Evolutionary conservation across 2,329 filamentous ascomycete genomes (phyloP), one percentile per base, ranked within the genome.

Genomic region (Penicillium verrucosum): DNA sequence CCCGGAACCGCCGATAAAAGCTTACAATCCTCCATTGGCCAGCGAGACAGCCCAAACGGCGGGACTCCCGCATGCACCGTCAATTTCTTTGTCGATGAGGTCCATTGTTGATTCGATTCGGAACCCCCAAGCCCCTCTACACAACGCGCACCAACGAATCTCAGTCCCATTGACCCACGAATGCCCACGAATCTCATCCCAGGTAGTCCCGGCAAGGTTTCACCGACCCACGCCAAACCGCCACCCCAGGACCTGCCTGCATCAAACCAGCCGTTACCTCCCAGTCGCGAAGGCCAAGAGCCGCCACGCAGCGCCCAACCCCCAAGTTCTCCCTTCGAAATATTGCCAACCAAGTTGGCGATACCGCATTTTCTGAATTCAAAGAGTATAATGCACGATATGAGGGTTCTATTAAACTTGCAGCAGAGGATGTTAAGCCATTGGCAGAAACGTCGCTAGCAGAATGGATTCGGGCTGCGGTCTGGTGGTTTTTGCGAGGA

Each of bases 401-500:
- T 65, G 87, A 85, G 59, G 86, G 88, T 61, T 80, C 94, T 3
- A 95, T 96, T 69, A 81, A 85, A 37, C 74, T 93, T 42, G 89
- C 92, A 56, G 87, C 91, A 0, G 90, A 96, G 71, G 83, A 86
- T 32, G 80, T 87, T 30, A 86, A 84, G 60, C 85, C 89, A 0
- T 70, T 92, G 5, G 80, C 84, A 54, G 80, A 82, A 30, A 87
- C 84, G 49, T 78, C 85, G 0, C 80, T 88, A 0, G 79, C 82
- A 45, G 85, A 91, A 58, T 88, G 92, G 77, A 80, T 88, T 10
- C 83, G 89, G 56, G 87, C 86, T 25, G 87, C 85, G 4, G 78
- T 90, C 0, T 97, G 92, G 92, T 97, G 92, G 92, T 95, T 96
- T 68, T 70, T 96, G 44, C 88, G 85, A 64, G 92, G 92, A 21